These are phyloP conservation scores for Protomyces arabidopsidicola DNA, from an alignment of 1,139 yeast species.

Conservation along the genomic window DNA sequence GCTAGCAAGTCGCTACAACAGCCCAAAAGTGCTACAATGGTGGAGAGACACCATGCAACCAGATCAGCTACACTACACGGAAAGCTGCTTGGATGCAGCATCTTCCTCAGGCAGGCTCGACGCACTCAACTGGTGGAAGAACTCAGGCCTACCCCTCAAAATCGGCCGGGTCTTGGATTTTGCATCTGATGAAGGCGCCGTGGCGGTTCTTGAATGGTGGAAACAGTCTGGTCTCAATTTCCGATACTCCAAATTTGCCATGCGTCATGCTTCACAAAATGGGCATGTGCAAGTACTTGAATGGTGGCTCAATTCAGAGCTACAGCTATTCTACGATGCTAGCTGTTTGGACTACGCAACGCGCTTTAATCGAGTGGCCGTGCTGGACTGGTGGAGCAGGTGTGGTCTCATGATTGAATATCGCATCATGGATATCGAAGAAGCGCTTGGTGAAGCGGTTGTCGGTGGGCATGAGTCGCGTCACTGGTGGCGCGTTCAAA, in stretches of 20 bases:
- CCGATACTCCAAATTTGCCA: conserved; percentile 22
- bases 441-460: conserved; percentile 25
- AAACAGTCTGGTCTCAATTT: conserved; percentile 17
- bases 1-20: conserved; percentile 18
- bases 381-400: conserved; percentile 25
- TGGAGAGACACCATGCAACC: conserved; percentile 11
- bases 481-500: conserved; percentile 21
- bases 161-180: conserved; percentile 22
- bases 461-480: conserved; percentile 26
- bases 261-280: conserved; percentile 25
- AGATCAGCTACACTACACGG: conserved; percentile 1
- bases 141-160: conserved; percentile 21
- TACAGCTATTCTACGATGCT: conserved; percentile 22
- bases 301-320: conserved; percentile 24
- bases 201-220: conserved; percentile 23
- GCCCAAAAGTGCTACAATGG: conserved; percentile 23
- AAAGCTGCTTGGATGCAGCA: conserved; percentile 23
- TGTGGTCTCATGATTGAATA: conserved; percentile 26
- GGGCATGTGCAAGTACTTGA: conserved; percentile 19
- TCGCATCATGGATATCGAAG: conserved; percentile 26
- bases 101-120: conserved; percentile 21
- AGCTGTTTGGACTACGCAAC: conserved; percentile 25
- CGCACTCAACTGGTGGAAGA: conserved; percentile 23
- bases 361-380: conserved; percentile 23
- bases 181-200: conserved; percentile 24